phyloP scores from a whole-genome alignment of 139 green algal genomes.

The Tetraselmis chui region DNA sequence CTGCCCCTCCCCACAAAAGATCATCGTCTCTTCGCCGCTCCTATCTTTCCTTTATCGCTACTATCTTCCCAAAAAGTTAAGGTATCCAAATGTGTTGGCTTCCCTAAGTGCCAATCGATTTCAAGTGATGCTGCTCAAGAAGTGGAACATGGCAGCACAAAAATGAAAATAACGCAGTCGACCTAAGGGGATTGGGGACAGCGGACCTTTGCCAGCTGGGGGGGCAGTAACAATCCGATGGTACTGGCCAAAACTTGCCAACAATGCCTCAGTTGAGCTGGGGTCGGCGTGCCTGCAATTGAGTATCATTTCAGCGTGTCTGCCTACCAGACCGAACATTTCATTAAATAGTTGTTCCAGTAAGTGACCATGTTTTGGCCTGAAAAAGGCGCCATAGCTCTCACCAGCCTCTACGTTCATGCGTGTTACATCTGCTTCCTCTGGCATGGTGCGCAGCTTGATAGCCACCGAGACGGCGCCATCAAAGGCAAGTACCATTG shows the following conservation, averaged over 20 bases:
- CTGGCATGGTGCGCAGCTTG: not conserved
- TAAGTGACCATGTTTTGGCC: no score
- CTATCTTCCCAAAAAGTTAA: no score
- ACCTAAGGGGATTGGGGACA: not conserved
- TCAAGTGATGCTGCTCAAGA: no score
- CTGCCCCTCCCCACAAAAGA: no score
- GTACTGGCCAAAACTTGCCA: not conserved
- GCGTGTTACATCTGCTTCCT: not conserved
- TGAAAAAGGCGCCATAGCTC: not conserved
- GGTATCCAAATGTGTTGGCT: not conserved
- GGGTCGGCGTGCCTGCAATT: no score
- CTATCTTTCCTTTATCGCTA: no score
- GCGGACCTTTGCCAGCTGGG: not conserved
- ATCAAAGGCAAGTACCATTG: not conserved
- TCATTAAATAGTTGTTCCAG: not conserved
- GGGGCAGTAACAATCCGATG: not conserved
- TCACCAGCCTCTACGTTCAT: not conserved
- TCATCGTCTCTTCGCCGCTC: no score
- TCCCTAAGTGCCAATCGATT: no score
- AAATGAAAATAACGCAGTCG: no score
- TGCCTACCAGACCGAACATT: not conserved
- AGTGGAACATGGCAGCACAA: no score
- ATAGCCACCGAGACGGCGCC: not conserved
- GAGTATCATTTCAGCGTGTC: no score
- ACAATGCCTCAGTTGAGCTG: not conserved